Base-by-base conservation (phyloP, 2,329 filamentous ascomycete genomes). In the Leptographium wingfieldii region DNA sequence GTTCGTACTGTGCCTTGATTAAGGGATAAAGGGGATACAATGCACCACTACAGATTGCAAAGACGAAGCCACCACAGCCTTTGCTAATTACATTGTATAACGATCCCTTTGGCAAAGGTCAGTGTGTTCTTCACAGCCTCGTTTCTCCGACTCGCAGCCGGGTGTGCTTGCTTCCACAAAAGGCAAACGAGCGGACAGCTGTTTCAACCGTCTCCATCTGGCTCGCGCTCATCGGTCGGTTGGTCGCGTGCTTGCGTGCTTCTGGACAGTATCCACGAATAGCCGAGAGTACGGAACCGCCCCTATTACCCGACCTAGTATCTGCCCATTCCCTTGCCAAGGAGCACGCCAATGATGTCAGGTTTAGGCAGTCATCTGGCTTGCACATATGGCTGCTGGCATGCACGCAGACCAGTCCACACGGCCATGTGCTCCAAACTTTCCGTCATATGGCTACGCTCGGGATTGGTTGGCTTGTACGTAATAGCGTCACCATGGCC, bases 391-490 rank as follows among this genome's bases (percentile, higher is more conserved):
- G 43, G 19, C 16, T 46, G 43, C 43, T 46, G 43, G 19, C 19
- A 46, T 46, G 43, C 43, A 22, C 19, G 43, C 43, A n/a, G 16
- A 46, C 43, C 43, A 46, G 43, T 19, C 43, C 43, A 51, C 22
- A 27, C 25, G 11, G 12, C 49, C 49, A 52, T 31, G 49, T 52
- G 49, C 6, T 31, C 27, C 11, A 35, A 16, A 5, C 14, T 12
- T 12, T 48, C 19, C 29, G 52, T 2, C 38, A n/a, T 22, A 7
- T 16, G 10, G 16, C 10, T 11, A 7, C 14, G 9, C 31, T 19
- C 27, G 10, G 14, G 55, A 60, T 60, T 60, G 55, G 59, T 22
- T 31, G 33, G 25, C 5, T 53, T 57, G 59, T 60, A 60, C 59
- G 59, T 60, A 60, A 60, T 60, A 60, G 55, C 48, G 56, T 48